Conservation (phyloP, 2,329 filamentous ascomycete species). For the Xylaria digitata region DNA sequence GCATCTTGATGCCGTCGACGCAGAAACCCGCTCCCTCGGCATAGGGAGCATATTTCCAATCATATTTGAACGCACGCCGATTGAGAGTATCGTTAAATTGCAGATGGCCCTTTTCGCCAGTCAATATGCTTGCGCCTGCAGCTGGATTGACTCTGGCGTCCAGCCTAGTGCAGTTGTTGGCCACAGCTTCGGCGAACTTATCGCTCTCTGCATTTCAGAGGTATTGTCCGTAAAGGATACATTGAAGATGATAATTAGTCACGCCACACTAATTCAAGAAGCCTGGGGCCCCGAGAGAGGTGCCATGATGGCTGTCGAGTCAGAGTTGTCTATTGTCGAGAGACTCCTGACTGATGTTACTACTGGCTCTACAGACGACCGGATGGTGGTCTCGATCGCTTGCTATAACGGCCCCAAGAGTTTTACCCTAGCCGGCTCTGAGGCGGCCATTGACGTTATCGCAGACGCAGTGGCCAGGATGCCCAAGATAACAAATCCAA, state of each 20-base stretch:
- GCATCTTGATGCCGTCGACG: conserved; percentile 45
- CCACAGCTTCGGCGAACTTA: conserved; percentile 58
- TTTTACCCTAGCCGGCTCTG: conserved; percentile 56
- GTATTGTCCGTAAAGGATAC: conserved; percentile 49
- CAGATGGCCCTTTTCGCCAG: conserved; percentile 56
- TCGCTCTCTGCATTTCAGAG: conserved; percentile 53
- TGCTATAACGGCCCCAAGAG: conserved; percentile 60
- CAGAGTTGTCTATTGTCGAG: conserved; percentile 44
- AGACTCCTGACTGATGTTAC: conserved; percentile 37
- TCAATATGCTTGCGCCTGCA: conserved; percentile 52
- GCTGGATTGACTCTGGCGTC: conserved; percentile 54
- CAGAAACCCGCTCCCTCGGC: conserved; percentile 32
- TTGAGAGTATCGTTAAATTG: conserved; percentile 47
- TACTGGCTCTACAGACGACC: neutral
- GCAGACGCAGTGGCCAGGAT: conserved; percentile 20
- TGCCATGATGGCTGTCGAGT: conserved; percentile 55
- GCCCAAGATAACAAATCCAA: conserved; percentile 5
- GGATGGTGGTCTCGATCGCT: conserved; percentile 52
- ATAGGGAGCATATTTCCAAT: conserved; percentile 47
- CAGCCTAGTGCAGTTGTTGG: conserved; percentile 50
- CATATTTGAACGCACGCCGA: conserved; percentile 48
- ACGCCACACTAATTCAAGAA: conserved; percentile 49
- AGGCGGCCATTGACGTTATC: conserved; percentile 49
- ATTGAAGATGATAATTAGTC: conserved; percentile 45
- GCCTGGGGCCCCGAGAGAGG: conserved; percentile 53